Evolutionary conservation across 768 basidiomycete species (phyloP), one percentile per base, ranked within the genome.

Genomic region (Kwoniella botswanensis): DNA sequence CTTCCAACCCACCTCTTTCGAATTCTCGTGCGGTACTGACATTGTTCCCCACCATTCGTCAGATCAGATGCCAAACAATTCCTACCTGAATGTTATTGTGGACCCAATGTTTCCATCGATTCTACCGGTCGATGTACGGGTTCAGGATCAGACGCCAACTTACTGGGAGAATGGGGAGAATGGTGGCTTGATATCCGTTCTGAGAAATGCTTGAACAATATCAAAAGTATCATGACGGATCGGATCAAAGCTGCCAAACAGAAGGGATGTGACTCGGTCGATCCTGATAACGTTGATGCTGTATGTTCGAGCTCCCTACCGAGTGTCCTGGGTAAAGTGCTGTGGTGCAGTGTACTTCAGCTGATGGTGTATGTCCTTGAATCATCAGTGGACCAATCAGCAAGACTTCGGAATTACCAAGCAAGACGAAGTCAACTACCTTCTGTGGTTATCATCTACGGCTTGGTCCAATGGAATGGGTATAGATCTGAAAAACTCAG

Each of bases 271-370:
- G 76, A 76, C 54, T 76, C 68, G 13, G 67, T 79, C 13, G 78
- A 79, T 60, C 76, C 76, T 22, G 78, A 79, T 61, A 76, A 77
- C 67, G 78, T 79, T 5, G 78, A 79, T 24, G 65, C 55, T 41
- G 78, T 77, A 65, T 64, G 78, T 75, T 12, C 35, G 7, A 35
- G 35, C 35, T 35, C 35, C 7, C 35, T 6, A 7, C 1, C 7
- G 7, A 35, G 35, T 7, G 13, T n/a, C 10, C 21, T 44, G n/a
- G 2, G 3, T 15, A n/a, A 46, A 5, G 44, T 15, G 10, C 46
- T 50, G 46, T 35, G 3, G 35, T 35, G 7, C 0, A 35, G 35
- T 6, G 35, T 35, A 35, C 6, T 35, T 9, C 6, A 35, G 1
- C 35, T 35, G 35, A 35, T 9, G 35, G 7, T 35, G 6, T 6